Base-by-base conservation (phyloP, 2,329 filamentous ascomycete species). In the Pyrenophora teres region DNA sequence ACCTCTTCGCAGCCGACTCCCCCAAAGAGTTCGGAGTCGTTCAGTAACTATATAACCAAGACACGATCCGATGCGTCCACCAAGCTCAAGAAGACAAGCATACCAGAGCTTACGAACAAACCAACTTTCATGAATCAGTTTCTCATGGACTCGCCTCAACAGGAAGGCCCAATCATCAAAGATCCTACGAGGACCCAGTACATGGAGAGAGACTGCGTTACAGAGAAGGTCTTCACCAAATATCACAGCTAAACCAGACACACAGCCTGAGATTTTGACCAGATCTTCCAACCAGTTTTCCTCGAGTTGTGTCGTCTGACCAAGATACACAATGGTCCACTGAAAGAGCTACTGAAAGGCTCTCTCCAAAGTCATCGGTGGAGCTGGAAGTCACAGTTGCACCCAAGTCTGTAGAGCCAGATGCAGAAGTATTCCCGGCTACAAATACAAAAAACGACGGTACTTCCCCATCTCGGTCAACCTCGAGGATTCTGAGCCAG, bases 401-500 rank as follows among this genome's bases (percentile, higher is more conserved):
- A 15, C 16, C n/a, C n/a, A 37, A 21, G 16, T 10, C 32, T 23
- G n/a, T 16, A 19, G 13, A n/a, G n/a, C 32, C 47, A 35, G 45
- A 39, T 12, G 13, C 27, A 21, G 6, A 31, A 19, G 12, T 19
- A 10, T 9, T n/a, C 3, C 21, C 44, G 13, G 30, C 31, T 6
- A 12, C 23, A n/a, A 7, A 27, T 2, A 13, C 15, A 25, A 3
- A 10, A 10, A 33, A 33, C 35, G 25, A 13, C 6, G 10, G 18
- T 21, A 18, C 19, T 19, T 3, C 19, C 27, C 31, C 45, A 36
- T 6, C 46, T 18, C 53, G 49, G 35, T 64, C 66, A 40, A 61
- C 64, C 40, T 62, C 62, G 4, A 56, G 68, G 0, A 66, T 67
- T 9, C 61, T 77, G 5, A 58, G 61, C 5, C 69, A 67, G 6